Percentiles rank a stretch among this genome's conserved stretches.
These are phyloP conservation scores for Ziziphus jujuba DNA, from an alignment of 306 rosid genomes.

Conservation along the genomic window DNA sequence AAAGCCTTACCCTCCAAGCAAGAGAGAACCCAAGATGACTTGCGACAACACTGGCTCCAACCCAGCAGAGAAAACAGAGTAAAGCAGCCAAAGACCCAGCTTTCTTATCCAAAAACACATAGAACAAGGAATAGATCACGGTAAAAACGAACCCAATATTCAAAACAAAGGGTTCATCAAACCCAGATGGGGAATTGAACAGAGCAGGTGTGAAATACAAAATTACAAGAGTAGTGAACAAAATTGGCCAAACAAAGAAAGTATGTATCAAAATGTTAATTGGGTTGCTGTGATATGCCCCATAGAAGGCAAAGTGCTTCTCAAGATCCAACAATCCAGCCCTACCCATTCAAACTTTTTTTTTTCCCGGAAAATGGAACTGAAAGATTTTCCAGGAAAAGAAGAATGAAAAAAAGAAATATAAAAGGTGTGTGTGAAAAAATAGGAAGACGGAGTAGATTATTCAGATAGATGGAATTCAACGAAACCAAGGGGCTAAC, in stretches of 20 bases:
- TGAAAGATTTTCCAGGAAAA: background rate
- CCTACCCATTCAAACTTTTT: constrained; percentile 34
- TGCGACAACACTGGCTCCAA: constrained; percentile 56
- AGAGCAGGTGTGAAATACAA: constrained; percentile 68
- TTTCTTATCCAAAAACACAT: constrained; percentile 53
- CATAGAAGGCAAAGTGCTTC: constrained; percentile 83
- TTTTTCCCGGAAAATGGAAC: constrained; percentile 15
- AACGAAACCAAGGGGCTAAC: background rate
- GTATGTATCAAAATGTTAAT: constrained; percentile 59
- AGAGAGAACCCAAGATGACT: constrained; percentile 44
- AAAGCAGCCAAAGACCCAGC: constrained; percentile 79
- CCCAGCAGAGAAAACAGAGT: constrained; percentile 61
- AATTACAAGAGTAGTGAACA: constrained; percentile 53
- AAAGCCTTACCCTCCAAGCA: constrained; percentile 67
- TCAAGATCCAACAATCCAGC: constrained; percentile 65
- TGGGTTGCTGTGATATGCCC: constrained; percentile 83
- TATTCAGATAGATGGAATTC: no score
- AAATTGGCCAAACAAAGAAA: constrained; percentile 75
- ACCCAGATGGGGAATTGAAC: constrained; percentile 33
- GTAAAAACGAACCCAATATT: constrained; percentile 61
- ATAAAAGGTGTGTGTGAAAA: background rate
- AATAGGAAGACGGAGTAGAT: background rate
- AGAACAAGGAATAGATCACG: constrained; percentile 48
- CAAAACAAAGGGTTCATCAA: constrained; percentile 37
- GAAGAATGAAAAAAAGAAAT: background rate